phyloP scores from a whole-genome alignment of 805 yeast genomes.

The Crinitomyces ghanaensis region DNA sequence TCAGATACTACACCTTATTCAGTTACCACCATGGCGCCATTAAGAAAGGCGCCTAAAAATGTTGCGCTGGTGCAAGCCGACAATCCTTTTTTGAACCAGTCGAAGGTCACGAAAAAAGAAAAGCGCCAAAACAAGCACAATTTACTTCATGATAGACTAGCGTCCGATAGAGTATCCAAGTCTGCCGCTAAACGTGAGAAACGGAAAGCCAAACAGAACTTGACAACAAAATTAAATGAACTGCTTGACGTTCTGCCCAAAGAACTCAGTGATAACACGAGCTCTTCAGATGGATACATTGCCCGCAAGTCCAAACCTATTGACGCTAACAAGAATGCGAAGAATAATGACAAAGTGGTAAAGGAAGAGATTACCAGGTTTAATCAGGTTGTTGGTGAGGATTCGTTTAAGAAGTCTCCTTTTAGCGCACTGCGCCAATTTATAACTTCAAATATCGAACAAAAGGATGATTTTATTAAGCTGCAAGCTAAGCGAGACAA shows the following conservation, averaged over 20 bases:
- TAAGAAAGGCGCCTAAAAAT: too few relatives aligned
- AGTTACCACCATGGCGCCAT: too few relatives aligned
- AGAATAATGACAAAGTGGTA: conserved; percentile 15
- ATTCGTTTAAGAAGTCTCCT: conserved; percentile 15
- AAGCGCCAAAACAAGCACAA: conserved; percentile 14
- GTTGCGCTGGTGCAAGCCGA: conserved; percentile 6
- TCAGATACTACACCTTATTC: too few relatives aligned
- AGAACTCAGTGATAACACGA: conserved; percentile 2
- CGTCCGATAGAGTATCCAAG: conserved; percentile 12
- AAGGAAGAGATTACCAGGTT: conserved; percentile 16
- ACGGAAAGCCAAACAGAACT: conserved; percentile 12
- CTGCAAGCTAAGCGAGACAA: neutral
- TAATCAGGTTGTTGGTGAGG: conserved; percentile 12
- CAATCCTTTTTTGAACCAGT: conserved; percentile 12
- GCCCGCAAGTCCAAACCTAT: conserved; percentile 5
- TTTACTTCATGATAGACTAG: conserved; percentile 7
- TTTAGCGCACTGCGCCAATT: conserved; percentile 15
- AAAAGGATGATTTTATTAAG: conserved; percentile 12
- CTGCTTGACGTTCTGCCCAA: conserved; percentile 12
- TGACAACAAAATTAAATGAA: conserved; percentile 11
- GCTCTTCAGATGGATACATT: conserved; percentile 8
- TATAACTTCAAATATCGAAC: conserved; percentile 12
- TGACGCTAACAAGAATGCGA: conserved; percentile 13
- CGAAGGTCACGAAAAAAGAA: conserved; percentile 15
- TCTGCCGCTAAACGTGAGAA: conserved; percentile 14